A percentile compares a stretch with the other conserved stretches of the same genome.
These are phyloP conservation scores for Trifolium dubium DNA, from an alignment of 306 rosid species.

Conservation along the genomic window DNA sequence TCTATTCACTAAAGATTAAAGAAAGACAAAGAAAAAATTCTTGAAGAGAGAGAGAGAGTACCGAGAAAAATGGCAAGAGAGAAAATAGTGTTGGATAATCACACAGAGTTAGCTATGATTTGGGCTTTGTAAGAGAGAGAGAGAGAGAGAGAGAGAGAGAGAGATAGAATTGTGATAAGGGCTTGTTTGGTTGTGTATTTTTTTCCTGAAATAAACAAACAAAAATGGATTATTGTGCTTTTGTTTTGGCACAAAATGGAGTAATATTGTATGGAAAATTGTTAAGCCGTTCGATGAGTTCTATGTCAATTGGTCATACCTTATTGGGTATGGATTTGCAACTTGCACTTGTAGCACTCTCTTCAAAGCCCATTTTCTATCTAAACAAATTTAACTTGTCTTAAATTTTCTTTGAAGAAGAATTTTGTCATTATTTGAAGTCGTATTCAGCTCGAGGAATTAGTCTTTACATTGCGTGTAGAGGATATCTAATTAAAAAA, in stretches of 20 bases:
- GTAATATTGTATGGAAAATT: neutral
- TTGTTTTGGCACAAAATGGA: neutral
- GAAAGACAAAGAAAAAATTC: neutral
- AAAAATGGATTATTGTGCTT: conserved; percentile 33
- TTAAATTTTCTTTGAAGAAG: too few relatives aligned
- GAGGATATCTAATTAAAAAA: too few relatives aligned
- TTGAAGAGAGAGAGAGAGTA: conserved; percentile 38
- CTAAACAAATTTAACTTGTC: too few relatives aligned
- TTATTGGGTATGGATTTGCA: conserved; percentile 1
- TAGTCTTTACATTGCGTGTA: too few relatives aligned
- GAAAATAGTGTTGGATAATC: conserved; percentile 45
- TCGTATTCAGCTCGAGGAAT: too few relatives aligned
- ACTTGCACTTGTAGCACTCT: neutral
- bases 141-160: conserved; percentile 3
- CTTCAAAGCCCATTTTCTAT: too few relatives aligned
- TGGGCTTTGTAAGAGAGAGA: too few relatives aligned
- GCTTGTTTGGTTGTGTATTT: conserved; percentile 69
- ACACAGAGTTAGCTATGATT: too few relatives aligned
- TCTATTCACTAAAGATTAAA: neutral
- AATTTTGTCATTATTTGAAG: too few relatives aligned
- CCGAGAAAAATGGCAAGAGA: conserved; percentile 51
- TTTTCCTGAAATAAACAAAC: conserved; percentile 46
- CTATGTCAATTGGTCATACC: conserved; percentile 11
- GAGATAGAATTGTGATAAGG: conserved; percentile 57
- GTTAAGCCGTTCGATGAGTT: conserved; percentile 36